These are phyloP conservation scores for Coemansia sp. DNA, from an alignment of 192 early-diverging fungal genomes.

Conservation along the genomic window DNA sequence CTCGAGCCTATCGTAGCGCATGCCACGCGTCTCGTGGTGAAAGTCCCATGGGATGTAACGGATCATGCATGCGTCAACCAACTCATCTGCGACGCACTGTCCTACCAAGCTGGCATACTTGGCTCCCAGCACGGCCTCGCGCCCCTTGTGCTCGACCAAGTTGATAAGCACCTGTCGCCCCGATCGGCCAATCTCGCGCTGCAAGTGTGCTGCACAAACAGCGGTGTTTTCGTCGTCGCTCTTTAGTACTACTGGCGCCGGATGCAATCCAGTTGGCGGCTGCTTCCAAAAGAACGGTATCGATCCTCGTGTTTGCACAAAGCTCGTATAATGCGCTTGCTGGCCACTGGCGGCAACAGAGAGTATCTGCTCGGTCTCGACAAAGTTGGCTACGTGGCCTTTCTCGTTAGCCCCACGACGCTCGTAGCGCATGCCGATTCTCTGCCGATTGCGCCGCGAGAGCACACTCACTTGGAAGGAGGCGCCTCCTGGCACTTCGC, in stretches of 20 bases:
- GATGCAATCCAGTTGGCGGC: conserved; percentile 70
- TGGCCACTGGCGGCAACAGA: conserved; percentile 49
- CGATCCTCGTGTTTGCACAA: conserved; percentile 92
- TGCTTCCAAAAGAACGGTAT: conserved; percentile 82
- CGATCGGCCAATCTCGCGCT: conserved; percentile 55
- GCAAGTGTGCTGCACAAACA: conserved; percentile 64
- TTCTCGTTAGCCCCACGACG: conserved; percentile 84
- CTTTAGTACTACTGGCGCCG: conserved; percentile 64
- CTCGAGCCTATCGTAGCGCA: conserved; percentile 89
- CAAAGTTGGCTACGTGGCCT: conserved; percentile 93
- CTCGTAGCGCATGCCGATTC: conserved; percentile 83
- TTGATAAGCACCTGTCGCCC: conserved; percentile 68
- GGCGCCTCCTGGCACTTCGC: conserved; percentile 61
- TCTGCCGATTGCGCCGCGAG: conserved; percentile 64
- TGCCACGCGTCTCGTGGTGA: conserved; percentile 88
- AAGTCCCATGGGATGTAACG: conserved; percentile 93
- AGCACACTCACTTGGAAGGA: conserved; percentile 69
- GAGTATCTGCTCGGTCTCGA: conserved; percentile 94
- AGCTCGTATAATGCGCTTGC: conserved; percentile 67
- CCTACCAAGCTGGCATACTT: conserved; percentile 66
- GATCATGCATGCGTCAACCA: conserved; percentile 42
- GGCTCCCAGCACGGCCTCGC: conserved; percentile 67
- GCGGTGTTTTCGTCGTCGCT: conserved; percentile 58
- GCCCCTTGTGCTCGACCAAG: conserved; percentile 69
- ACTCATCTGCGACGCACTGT: conserved; percentile 40